Percentiles rank a stretch among this genome's conserved stretches.
phyloP scores from a whole-genome alignment of 169 alveolate genomes.

The Plasmodium cynomolgi region DNA sequence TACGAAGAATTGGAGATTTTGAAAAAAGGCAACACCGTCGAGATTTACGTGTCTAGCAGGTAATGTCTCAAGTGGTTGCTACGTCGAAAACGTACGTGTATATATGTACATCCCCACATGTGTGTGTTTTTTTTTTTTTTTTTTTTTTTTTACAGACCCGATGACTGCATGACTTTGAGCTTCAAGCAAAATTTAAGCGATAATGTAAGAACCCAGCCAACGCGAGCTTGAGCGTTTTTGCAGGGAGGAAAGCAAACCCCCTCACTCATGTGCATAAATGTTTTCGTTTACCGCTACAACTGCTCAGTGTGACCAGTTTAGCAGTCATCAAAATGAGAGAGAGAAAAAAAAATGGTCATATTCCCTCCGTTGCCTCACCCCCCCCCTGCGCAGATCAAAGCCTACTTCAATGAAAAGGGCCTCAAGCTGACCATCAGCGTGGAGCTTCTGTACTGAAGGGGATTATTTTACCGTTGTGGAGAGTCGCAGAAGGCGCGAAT shows the following conservation, averaged over 20 bases:
- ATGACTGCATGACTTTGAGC: slow-evolving; percentile 56
- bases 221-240: background rate
- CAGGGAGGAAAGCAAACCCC: background rate
- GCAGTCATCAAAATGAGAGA: background rate
- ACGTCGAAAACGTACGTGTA: background rate
- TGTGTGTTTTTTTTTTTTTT: background rate
- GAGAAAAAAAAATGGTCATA: background rate
- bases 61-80: background rate
- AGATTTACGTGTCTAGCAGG: slow-evolving; percentile 55
- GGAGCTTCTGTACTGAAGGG: slow-evolving; percentile 41
- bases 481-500: background rate
- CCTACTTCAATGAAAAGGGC: slow-evolving; percentile 48
- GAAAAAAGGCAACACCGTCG: slow-evolving; percentile 26
- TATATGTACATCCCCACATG: background rate
- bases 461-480: background rate
- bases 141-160: slow-evolving; percentile 27
- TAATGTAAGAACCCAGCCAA: slow-evolving; percentile 19
- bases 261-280: background rate
- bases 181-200: slow-evolving; percentile 69
- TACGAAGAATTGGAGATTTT: slow-evolving; percentile 51
- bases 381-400: slow-evolving; percentile 35
- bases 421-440: slow-evolving; percentile 56
- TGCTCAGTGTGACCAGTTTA: background rate
- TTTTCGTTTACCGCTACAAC: background rate
- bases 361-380: background rate